Evolutionary conservation across 768 basidiomycete genomes (phyloP), one percentile per base, ranked within the genome.

Genomic region (Hygrocybe coccinea): DNA sequence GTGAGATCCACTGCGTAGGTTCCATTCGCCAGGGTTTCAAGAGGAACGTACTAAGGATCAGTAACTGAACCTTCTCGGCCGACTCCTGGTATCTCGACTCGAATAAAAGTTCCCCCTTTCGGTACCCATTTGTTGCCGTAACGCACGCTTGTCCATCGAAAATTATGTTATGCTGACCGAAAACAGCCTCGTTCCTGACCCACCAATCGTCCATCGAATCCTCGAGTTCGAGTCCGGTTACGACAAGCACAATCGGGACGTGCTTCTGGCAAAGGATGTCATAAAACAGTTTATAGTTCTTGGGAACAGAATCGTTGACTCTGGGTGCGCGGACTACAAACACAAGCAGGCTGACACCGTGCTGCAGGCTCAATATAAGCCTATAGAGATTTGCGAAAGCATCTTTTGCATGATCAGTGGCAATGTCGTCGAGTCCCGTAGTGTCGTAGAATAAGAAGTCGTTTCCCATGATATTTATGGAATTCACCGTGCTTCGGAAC

Each of bases 181-280:
- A 71, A 22, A 59, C 59, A 9, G 7, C 0, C 38, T 59, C 43
- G 47, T 71, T 72, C 59, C 59, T 62, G 33, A 17, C 14, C 71
- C 69, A 70, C 69, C 69, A 70, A 0, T 49, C 49, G 8, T 68
- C 66, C 69, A 72, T 70, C 19, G 51, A 39, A 2, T 60, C 64
- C n/a, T 68, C 63, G 25, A 70, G 59, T 59, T 75, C 76, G 2
- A 77, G 65, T 35, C 75, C 73, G 1, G 74, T 76, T 15, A 77
- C 52, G 1, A 65, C 72, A 17, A 78, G 51, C 1, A 71, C 63
- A 22, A 72, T 70, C 2, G 76, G 76, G 17, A 78, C 76, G 35
- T 66, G 58, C 41, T 62, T 60, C 37, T 63, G 65, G 52, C 74
- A 76, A n/a, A 78, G 69, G n/a, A 71, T 67, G 9, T 73, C 66